These are phyloP conservation scores for Suillus decipiens DNA, from an alignment of 768 basidiomycete species.

Conservation along the genomic window DNA sequence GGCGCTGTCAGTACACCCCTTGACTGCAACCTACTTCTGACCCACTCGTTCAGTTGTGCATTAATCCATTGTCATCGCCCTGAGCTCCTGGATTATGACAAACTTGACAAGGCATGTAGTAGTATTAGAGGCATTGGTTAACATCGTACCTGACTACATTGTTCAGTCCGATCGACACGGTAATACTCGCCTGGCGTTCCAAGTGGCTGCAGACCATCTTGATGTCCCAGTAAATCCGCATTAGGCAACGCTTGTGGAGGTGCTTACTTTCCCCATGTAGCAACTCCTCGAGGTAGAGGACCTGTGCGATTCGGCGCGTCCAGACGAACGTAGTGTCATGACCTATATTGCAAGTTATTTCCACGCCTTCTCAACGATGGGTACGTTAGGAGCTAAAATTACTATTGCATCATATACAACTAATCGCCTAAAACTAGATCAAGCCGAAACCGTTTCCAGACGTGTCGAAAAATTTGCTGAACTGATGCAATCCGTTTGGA, in stretches of 20 bases:
- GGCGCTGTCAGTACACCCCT: slow-evolving; percentile 67
- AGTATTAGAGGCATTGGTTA: neutral
- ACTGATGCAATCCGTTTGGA: slow-evolving; percentile 91
- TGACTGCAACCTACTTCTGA: slow-evolving; percentile 5
- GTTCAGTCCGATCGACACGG: slow-evolving; percentile 70
- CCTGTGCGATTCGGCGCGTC: slow-evolving; percentile 81
- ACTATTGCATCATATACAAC: neutral
- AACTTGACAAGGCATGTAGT: slow-evolving; percentile 73
- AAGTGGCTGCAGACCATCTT: slow-evolving; percentile 83
- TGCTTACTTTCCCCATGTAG: slow-evolving; percentile 39
- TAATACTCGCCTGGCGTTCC: slow-evolving; percentile 87
- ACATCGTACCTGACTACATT: slow-evolving; percentile 14
- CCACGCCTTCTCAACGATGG: slow-evolving; percentile 97
- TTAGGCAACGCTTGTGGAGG: neutral
- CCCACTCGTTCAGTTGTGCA: slow-evolving; percentile 71
- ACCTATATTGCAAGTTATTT: slow-evolving; percentile 97
- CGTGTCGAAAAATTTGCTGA: slow-evolving; percentile 96
- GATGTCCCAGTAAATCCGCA: slow-evolving; percentile 77
- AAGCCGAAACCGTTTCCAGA: slow-evolving; percentile 91
- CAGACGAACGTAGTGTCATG: slow-evolving; percentile 97
- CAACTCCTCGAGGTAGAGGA: slow-evolving; percentile 97
- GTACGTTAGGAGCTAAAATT: slow-evolving; percentile 43
- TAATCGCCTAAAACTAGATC: slow-evolving; percentile 54
- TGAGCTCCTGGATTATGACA: slow-evolving; percentile 88
- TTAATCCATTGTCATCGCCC: slow-evolving; percentile 97